These are phyloP conservation scores for Colletotrichum tanaceti DNA, from an alignment of 2,329 filamentous ascomycete species.

Conservation along the genomic window DNA sequence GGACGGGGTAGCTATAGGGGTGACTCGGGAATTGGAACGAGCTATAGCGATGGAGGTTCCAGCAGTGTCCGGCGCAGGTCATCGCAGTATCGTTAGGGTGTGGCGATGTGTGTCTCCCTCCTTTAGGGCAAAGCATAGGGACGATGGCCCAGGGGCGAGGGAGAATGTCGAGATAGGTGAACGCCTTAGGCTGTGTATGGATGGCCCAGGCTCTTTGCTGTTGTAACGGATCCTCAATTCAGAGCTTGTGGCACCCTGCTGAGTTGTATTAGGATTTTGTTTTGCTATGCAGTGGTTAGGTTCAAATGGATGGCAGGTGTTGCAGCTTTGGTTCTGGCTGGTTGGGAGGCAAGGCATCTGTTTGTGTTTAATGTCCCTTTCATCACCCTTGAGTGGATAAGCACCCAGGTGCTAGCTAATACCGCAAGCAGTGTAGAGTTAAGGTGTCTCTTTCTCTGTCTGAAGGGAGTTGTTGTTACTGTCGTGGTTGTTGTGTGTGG, in stretches of 20 bases:
- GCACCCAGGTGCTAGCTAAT: no score
- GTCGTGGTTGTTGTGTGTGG: no score
- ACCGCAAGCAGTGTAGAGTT: background rate
- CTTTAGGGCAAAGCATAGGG: no score
- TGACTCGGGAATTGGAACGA: slow-evolving; percentile 67
- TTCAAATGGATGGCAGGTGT: no score
- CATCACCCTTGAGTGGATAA: background rate
- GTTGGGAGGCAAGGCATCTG: no score
- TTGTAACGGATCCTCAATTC: no score
- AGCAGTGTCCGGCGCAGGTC: slow-evolving; percentile 48
- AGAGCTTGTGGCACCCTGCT: background rate
- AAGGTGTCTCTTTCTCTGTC: background rate
- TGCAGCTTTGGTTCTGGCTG: no score
- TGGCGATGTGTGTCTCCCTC: background rate
- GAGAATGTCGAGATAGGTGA: background rate
- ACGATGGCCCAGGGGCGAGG: background rate
- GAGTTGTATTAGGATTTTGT: background rate
- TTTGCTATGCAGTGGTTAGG: background rate
- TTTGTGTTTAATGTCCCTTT: background rate
- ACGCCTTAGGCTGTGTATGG: background rate
- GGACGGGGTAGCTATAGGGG: slow-evolving; percentile 46
- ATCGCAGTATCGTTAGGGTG: slow-evolving; percentile 42
- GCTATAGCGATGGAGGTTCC: slow-evolving; percentile 56
- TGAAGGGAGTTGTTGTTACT: background rate
- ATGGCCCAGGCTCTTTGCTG: background rate